Percentiles rank a stretch among this genome's conserved stretches.
These are phyloP conservation scores for Collybia mongolica DNA, from an alignment of 768 basidiomycete species.

Conservation along the genomic window DNA sequence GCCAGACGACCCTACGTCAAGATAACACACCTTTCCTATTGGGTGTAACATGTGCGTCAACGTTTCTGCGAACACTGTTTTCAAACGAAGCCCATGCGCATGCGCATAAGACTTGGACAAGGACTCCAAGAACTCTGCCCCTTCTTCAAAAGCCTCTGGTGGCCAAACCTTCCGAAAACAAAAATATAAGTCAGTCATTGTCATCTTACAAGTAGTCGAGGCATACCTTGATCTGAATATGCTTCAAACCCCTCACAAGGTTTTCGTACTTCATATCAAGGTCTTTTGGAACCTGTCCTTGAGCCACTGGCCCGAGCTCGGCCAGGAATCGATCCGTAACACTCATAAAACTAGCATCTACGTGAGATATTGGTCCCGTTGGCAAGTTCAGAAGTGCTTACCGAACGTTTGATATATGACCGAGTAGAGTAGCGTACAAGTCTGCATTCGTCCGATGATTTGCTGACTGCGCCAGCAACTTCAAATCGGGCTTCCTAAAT, in stretches of 20 bases:
- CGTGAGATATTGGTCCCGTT: neutral
- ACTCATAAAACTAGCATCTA: constrained; percentile 66
- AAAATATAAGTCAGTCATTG: neutral
- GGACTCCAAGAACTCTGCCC: constrained; percentile 85
- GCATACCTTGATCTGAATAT: constrained; percentile 78
- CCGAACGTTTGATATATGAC: constrained; percentile 80
- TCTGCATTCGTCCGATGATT: constrained; percentile 84
- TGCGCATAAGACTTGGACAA: constrained; percentile 82
- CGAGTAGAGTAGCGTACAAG: constrained; percentile 80
- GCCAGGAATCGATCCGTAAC: constrained; percentile 90
- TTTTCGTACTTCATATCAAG: constrained; percentile 82
- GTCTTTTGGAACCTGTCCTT: constrained; percentile 79
- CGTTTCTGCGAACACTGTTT: constrained; percentile 83
- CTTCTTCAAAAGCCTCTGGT: constrained; percentile 89
- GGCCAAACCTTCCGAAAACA: constrained; percentile 80
- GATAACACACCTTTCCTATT: constrained; percentile 69
- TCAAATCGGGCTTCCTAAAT: constrained; percentile 69
- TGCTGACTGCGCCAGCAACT: constrained; percentile 60
- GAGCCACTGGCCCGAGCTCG: constrained; percentile 72
- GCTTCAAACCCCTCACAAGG: constrained; percentile 75
- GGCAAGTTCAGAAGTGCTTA: constrained; percentile 29
- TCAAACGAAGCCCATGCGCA: constrained; percentile 80
- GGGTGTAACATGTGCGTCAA: constrained; percentile 78
- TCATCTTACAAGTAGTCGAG: neutral
- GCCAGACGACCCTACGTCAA: neutral